Percentiles rank a stretch among this genome's conserved stretches.
These are phyloP conservation scores for Pouteria glomerata DNA, from an alignment of 148 eudicot species.

Conservation along the genomic window DNA sequence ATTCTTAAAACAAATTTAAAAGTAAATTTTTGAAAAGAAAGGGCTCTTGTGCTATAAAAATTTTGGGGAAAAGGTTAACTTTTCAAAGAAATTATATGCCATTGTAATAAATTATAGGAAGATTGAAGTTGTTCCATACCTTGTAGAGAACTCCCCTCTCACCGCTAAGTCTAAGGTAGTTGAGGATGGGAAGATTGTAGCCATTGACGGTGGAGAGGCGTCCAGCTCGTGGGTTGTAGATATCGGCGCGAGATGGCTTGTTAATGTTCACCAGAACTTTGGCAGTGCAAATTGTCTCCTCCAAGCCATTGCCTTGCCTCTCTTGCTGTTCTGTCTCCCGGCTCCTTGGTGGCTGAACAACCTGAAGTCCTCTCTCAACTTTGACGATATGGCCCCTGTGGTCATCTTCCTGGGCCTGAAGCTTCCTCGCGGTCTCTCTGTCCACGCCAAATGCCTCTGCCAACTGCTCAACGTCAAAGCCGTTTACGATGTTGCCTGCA, in stretches of 20 bases:
- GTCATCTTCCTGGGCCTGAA: constrained; percentile 49
- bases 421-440: constrained; percentile 41
- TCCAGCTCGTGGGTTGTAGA: constrained; percentile 67
- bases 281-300: constrained; percentile 62
- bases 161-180: constrained; percentile 52
- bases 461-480: constrained; percentile 30
- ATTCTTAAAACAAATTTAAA: no score
- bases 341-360: constrained; percentile 43
- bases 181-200: constrained; percentile 61
- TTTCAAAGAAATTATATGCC: no score
- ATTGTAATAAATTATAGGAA: no score
- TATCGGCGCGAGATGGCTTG: constrained; percentile 51
- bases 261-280: constrained; percentile 44
- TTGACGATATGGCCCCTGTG: constrained; percentile 55
- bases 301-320: constrained; percentile 43
- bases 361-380: constrained; percentile 42
- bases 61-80: no score
- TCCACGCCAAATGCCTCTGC: constrained; percentile 51
- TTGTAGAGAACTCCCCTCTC: constrained; percentile 65
- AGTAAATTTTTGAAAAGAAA: no score
- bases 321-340: constrained; percentile 8
- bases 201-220: constrained; percentile 47
- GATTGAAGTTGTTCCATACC: constrained; percentile 24
- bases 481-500: constrained; percentile 49
- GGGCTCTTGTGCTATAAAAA: no score